Base-by-base conservation (phyloP, 2,329 filamentous ascomycete species). In the Aspergillus glaucus region DNA sequence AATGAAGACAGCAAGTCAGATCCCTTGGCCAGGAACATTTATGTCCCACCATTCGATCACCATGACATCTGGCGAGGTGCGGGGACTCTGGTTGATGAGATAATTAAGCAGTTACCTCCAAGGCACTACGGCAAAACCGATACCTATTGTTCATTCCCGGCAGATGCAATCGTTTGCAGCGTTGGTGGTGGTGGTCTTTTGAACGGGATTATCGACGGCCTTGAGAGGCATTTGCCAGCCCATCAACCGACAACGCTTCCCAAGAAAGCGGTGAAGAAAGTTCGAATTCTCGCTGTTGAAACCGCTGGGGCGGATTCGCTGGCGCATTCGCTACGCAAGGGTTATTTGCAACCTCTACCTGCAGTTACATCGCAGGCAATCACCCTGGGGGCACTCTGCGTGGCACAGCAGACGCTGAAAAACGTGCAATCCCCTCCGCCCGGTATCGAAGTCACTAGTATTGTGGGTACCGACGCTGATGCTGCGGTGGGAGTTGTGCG, bases 121-220 rank as follows among this genome's bases (percentile, higher is more conserved):
- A 49, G 53, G 44, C 52, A 48, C 43, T 45, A 51, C 12, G 43
- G 22, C 6, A 12, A 40, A 6, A 36, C 47, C 3, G 30, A 6
- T 6, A 21, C 21, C 21, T 21, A 21, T 21, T 21, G 21, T 21
- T 41, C 15, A 1, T 67, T 68, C 32, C 71, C 72, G 2, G 79
- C 86, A 2, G 82, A 89, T 61, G 85, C 76, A 17, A 75, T 94
- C n/a, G 77, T 91, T 43, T 90, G 86, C 66, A 84, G 77, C 49
- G 86, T 90, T 26, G 88, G 88, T 9, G 88, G 88, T 4, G 88
- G 88, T 7, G 87, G 88, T 0, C 69, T 93, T 17, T 77, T 94
- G 43, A 86, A 83, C 60, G 88, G 88, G 3, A 68, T 93, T 46
- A 79, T 86, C 68, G 72, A 81, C 53, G 86, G 85, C 4, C 68